phyloP scores from a whole-genome alignment of 148 eudicot species.

The Fagopyrum tataricum region DNA sequence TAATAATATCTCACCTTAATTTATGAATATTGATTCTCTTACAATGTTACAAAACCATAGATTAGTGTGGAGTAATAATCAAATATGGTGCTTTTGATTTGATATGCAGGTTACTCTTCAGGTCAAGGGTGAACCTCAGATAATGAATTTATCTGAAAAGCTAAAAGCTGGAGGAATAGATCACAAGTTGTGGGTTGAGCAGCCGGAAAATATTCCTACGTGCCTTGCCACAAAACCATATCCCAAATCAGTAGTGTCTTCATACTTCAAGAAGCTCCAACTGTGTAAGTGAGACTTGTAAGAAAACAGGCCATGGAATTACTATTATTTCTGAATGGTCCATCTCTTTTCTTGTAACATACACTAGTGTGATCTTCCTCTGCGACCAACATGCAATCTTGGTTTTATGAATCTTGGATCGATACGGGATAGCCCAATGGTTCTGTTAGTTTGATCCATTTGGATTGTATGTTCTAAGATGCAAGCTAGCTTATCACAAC shows the following conservation, averaged over 20 bases:
- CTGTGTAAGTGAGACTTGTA: slow-evolving; percentile 64
- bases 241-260: slow-evolving; percentile 62
- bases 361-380: background rate
- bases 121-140: slow-evolving; percentile 79
- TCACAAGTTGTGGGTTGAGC: slow-evolving; percentile 87
- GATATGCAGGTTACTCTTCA: slow-evolving; percentile 74
- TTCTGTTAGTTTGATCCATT: background rate
- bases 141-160: slow-evolving; percentile 61
- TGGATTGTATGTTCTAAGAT: background rate
- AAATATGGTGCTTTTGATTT: background rate
- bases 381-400: background rate
- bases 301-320: background rate
- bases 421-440: background rate
- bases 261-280: slow-evolving; percentile 72
- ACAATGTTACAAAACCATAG: background rate
- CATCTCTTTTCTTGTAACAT: background rate
- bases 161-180: slow-evolving; percentile 45
- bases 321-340: background rate
- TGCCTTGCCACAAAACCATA: slow-evolving; percentile 85
- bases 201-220: slow-evolving; percentile 78
- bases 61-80: background rate
- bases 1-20: too few species aligned
- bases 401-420: background rate
- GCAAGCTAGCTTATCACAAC: background rate
- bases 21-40: too few species aligned